These are phyloP conservation scores for Pelargonium australe DNA, from an alignment of 441 rosid species.

Conservation along the genomic window DNA sequence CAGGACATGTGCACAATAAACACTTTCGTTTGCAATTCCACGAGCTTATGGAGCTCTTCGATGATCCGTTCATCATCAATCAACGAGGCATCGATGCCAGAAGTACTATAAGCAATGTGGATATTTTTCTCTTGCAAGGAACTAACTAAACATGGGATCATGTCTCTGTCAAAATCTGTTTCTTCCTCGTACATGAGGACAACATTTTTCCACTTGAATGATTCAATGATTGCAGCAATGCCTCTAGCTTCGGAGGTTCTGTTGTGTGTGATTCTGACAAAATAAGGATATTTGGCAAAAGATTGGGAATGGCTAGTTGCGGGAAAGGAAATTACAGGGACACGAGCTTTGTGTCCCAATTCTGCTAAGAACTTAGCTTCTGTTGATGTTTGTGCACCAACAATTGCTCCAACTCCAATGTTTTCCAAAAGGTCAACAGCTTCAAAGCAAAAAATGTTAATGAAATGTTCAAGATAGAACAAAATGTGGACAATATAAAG, in stretches of 20 bases:
- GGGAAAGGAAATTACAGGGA: slow-evolving; percentile 57
- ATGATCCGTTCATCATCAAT: slow-evolving; percentile 36
- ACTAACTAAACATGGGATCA: slow-evolving; percentile 37
- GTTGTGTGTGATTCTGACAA: slow-evolving; percentile 35
- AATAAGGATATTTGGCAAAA: slow-evolving; percentile 37
- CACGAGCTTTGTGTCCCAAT: slow-evolving; percentile 38
- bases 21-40: slow-evolving; percentile 48
- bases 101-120: slow-evolving; percentile 33
- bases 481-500: too few relatives aligned
- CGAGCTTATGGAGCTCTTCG: slow-evolving; percentile 39
- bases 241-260: slow-evolving; percentile 40
- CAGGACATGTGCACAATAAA: slow-evolving; percentile 49
- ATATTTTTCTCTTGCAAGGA: slow-evolving; percentile 36
- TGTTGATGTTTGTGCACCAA: slow-evolving; percentile 45
- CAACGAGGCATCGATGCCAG: slow-evolving; percentile 23
- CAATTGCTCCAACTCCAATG: slow-evolving; percentile 25
- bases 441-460: too few relatives aligned
- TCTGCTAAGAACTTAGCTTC: slow-evolving; percentile 43
- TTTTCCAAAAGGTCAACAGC: too few relatives aligned
- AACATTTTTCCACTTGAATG: slow-evolving; percentile 50
- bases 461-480: too few relatives aligned
- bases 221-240: slow-evolving; percentile 35
- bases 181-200: slow-evolving; percentile 39
- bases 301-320: slow-evolving; percentile 46
- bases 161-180: slow-evolving; percentile 36